phyloP scores from a whole-genome alignment of 1,284 basidiomycete genomes.

The Cutaneotrichosporon mucoides region DNA sequence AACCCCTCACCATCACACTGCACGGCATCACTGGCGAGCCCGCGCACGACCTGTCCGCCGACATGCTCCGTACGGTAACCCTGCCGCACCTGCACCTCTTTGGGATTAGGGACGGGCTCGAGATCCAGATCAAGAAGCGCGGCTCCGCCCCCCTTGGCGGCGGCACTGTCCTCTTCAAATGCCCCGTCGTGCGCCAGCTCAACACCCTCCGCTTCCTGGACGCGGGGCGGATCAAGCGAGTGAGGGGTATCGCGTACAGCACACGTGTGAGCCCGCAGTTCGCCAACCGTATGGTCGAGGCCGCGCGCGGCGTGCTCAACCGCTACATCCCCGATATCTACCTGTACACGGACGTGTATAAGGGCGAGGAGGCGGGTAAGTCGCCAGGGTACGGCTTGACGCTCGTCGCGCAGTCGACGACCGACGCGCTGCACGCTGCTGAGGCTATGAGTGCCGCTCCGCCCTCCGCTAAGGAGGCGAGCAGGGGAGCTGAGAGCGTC shows the following conservation, averaged over 20 bases:
- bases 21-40: conserved; percentile 83
- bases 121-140: conserved; percentile 88
- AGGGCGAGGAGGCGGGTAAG: conserved; percentile 96
- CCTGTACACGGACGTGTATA: conserved; percentile 96
- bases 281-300: conserved; percentile 95
- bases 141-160: conserved; percentile 87
- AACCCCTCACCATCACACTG: conserved; percentile 72
- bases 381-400: conserved; percentile 89
- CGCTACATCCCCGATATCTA: conserved; percentile 98
- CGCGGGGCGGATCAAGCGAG: conserved; percentile 84
- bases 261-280: conserved; percentile 96
- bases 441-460: conserved; percentile 65
- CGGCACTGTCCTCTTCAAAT: conserved; percentile 86
- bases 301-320: conserved; percentile 84
- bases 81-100: conserved; percentile 88
- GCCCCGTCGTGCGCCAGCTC: conserved; percentile 81
- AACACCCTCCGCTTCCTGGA: conserved; percentile 91
- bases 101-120: conserved; percentile 78
- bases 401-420: conserved; percentile 86
- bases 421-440: conserved; percentile 78
- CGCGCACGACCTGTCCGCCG: conserved; percentile 80
- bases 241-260: conserved; percentile 93
- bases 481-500: neutral
- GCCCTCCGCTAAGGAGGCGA: conserved; percentile 40
- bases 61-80: conserved; percentile 86